Base-by-base conservation (phyloP, 352 stramenopile species). In the Albugo laibachii region DNA sequence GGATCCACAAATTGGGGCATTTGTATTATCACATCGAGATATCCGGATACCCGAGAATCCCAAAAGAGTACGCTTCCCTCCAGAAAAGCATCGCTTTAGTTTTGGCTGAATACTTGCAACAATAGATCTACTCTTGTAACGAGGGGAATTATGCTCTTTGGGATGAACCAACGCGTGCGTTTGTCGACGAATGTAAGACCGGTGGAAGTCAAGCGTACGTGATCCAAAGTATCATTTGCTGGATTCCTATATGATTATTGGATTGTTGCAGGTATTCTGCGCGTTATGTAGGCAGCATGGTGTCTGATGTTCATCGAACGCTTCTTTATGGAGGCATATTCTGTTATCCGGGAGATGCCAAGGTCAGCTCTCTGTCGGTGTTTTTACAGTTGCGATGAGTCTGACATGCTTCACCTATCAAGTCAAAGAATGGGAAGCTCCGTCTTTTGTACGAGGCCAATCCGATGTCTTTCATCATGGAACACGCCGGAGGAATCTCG, bases 381-480 rank as follows among this genome's bases (percentile, higher is more conserved):
- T 2, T 19, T 19, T 5, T 11, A 36, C 27, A 19, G 18, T 0
- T 11, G 8, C 21, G 20, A n/a, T n/a, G 13, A 10, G 4, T 46
- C 20, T 27, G 36, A 21, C 8, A 35, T 8, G 18, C 14, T 51
- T 21, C 18, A 12, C 37, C 3, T 55, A 51, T 49, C 20, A 36
- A 65, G 63, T 76, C 52, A 61, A 83, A 83, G 57, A 63, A 60
- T 16, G 83, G 81, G 64, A 99, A 99, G 71, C 76, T 99, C 58
- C 88, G 94, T 70, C 74, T 97, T 50, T 80, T 99, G 6, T 99
- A 99, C 69, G 94, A 98, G 67, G 94, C 86, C 65, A 98, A 97
- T 79, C 94, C 95, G n/a, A 98, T 98, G 95, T 95, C 94, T 45
- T 92, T 97, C 62, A 97, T 98, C 61, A 93, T 98, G 50, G 94